Base-by-base conservation (phyloP, 2,329 filamentous ascomycete genomes). In the Diaporthe sp. region DNA sequence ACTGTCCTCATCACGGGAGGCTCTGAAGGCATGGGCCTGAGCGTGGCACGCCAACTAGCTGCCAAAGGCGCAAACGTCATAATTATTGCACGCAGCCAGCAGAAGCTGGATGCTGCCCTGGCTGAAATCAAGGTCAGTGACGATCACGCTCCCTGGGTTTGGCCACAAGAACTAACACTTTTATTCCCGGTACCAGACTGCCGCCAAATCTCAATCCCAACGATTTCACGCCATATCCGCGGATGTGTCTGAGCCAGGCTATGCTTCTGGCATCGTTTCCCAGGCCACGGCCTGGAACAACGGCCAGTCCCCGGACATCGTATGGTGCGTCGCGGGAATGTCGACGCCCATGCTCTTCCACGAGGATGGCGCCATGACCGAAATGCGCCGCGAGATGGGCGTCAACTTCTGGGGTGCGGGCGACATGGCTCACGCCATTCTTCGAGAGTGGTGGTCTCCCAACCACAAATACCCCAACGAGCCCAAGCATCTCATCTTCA, bases 291-390 rank as follows among this genome's bases (percentile, higher is more conserved):
- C 87, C 31, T 98, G 95, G 95, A 98, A 98, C 85, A 86, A 92
- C 78, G 92, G 90, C 73, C 83, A 86, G 34, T 84, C 92, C 39
- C 94, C 95, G 0, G 96, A 98, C 82, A 89, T 98, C 74, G 94
- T 98, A 47, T 98, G 97, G 95, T 96, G 95, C 82, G 90, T 95
- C 70, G 96, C 96, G 4, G 96, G 96, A 76, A 88, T 90, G 78
- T 90, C 94, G 8, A 88, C 87, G 22, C 96, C 96, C 0, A 89
- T 91, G 49, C 92, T 98, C 77, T 98, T 96, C 86, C 84, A 94
- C 78, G 94, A 98, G 34, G 94, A 98, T 77, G 92, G 91, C 53
- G 89, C 93, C 12, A 86, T 94, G 71, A 86, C 92, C 10, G 90
- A 89, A 15, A 86, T 95, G 78, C 90, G 93, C 57, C 87, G 89